These are phyloP conservation scores for Escallonia rubra DNA, from an alignment of 129 eudicot species.

Conservation along the genomic window DNA sequence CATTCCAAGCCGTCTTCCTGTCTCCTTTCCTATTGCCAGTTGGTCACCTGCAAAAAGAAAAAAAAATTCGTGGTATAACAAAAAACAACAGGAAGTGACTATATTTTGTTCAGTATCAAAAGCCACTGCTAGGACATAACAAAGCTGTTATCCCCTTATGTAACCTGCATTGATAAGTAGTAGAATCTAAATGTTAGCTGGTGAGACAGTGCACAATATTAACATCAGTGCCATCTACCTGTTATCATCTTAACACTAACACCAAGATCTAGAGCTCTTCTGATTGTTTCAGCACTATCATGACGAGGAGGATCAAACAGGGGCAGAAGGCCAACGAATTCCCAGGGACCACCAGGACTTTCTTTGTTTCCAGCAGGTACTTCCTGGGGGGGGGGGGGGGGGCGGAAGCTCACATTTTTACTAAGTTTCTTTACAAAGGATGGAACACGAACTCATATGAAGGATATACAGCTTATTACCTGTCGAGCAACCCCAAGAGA, in stretches of 20 bases:
- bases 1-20: constrained; percentile 91
- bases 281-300: constrained; percentile 91
- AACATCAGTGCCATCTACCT: too few relatives aligned
- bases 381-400: constrained; percentile 41
- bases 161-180: too few relatives aligned
- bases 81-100: too few relatives aligned
- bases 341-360: constrained; percentile 86
- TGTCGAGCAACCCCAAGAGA: constrained; percentile 88
- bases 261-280: constrained; percentile 78
- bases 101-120: too few relatives aligned
- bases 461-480: constrained; percentile 22
- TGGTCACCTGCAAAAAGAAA: constrained; percentile 65
- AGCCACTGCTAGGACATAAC: too few relatives aligned
- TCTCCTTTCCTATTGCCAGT: constrained; percentile 83
- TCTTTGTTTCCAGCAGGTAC: constrained; percentile 75
- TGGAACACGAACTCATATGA: too few relatives aligned
- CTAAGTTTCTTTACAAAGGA: too few relatives aligned
- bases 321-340: constrained; percentile 79
- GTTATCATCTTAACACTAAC: constrained; percentile 94
- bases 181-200: too few relatives aligned
- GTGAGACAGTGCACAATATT: too few relatives aligned
- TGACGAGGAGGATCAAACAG: constrained; percentile 92
- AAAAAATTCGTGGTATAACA: too few relatives aligned
- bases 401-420: too few relatives aligned
- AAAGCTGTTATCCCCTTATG: too few relatives aligned